Conservation (phyloP, 1,284 basidiomycete genomes). For the Ganoderma lucidum region DNA sequence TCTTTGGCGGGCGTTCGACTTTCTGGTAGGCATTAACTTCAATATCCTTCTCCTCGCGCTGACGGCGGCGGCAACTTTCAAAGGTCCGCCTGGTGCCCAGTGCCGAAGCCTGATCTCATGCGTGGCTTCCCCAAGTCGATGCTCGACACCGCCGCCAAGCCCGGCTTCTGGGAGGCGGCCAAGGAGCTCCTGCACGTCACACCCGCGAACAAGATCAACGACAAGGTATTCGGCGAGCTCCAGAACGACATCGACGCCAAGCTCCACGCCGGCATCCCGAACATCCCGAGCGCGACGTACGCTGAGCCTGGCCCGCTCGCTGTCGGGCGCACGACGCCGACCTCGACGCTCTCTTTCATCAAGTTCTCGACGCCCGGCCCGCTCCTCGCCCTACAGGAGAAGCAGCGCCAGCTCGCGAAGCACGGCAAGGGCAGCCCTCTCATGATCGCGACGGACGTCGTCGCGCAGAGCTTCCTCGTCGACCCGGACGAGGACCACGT, state of each 20-base stretch:
- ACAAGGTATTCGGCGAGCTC: not conserved
- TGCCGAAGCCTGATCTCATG: conserved; percentile 12
- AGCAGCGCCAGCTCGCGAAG: conserved; percentile 32
- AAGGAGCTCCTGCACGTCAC: conserved; percentile 13
- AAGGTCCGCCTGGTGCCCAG: conserved; percentile 29
- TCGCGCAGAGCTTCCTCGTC: conserved; percentile 21
- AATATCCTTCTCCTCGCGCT: not conserved
- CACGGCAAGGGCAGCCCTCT: conserved; percentile 27
- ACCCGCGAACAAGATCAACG: conserved; percentile 4
- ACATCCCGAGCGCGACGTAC: conserved; percentile 5
- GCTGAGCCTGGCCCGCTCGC: conserved; percentile 22
- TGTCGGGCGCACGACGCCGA: conserved; percentile 18
- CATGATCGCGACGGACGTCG: conserved; percentile 30
- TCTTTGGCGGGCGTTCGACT: conserved; percentile 30
- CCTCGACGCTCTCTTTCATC: conserved; percentile 29
- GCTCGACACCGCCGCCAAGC: conserved; percentile 8
- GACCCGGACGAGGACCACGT: conserved; percentile 18
- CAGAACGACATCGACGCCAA: conserved; percentile 11
- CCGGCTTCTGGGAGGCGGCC: conserved; percentile 2
- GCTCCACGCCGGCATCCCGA: not conserved
- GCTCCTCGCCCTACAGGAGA: conserved; percentile 33
- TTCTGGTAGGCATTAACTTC: conserved; percentile 12
- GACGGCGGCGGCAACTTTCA: not conserved
- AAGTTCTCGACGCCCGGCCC: conserved; percentile 42
- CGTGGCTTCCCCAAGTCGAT: conserved; percentile 14